Percentiles rank a stretch among this genome's conserved stretches.
Conservation (phyloP, 345 rosid species). For the Lumnitzera racemosa region DNA sequence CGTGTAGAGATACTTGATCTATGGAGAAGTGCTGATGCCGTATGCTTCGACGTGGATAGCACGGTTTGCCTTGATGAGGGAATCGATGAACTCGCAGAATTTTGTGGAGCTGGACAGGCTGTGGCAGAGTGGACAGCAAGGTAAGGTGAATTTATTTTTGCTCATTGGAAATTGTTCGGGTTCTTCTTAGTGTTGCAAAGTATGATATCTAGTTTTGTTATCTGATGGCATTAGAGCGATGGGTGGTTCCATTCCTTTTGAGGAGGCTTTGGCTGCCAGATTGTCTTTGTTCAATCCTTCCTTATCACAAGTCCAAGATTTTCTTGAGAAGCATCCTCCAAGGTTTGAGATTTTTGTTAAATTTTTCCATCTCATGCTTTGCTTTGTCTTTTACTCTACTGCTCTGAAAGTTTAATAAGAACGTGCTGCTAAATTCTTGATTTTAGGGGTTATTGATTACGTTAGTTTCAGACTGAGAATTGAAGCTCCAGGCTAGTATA, state of each 20-base stretch:
- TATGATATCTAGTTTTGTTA: constrained; percentile 5
- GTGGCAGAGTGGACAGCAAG: constrained; percentile 97
- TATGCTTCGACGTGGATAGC: constrained; percentile 98
- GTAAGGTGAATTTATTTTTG: constrained; percentile 25
- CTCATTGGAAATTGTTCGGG: constrained; percentile 1
- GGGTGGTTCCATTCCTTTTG: constrained; percentile 95
- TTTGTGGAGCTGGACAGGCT: constrained; percentile 96
- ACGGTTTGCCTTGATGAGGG: constrained; percentile 96
- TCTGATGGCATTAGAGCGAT: constrained; percentile 58
- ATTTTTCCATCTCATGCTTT: constrained; percentile 1
- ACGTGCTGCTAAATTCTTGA: too few relatives aligned
- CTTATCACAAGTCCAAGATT: constrained; percentile 62
- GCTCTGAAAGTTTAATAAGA: too few relatives aligned
- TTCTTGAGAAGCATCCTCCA: constrained; percentile 67
- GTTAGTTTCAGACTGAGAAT: too few relatives aligned
- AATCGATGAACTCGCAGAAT: constrained; percentile 94
- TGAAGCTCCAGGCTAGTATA: too few relatives aligned
- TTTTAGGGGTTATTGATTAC: too few relatives aligned
- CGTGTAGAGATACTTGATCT: constrained; percentile 56
- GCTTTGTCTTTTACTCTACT: not conserved
- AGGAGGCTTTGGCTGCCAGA: constrained; percentile 91
- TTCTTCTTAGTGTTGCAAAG: not conserved
- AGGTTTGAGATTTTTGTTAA: constrained; percentile 35
- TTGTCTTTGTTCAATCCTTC: constrained; percentile 84
- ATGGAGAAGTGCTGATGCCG: constrained; percentile 74